Base-by-base conservation (phyloP, 768 basidiomycete genomes). In the Xerocomellus intermedius region DNA sequence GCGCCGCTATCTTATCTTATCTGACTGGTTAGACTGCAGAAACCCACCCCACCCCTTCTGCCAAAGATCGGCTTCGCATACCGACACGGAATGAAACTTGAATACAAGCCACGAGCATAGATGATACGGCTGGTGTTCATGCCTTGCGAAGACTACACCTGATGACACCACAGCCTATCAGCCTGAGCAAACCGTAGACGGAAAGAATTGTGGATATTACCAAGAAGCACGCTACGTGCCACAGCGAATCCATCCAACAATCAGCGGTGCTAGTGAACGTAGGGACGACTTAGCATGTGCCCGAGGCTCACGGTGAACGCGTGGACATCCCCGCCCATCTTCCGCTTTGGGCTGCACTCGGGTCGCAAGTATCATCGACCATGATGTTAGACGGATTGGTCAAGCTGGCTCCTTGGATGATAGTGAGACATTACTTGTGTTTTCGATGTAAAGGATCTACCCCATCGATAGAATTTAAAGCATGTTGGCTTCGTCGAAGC, bases 1-100 rank as follows among this genome's bases (percentile, higher is more conserved):
- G 35, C 17, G 35, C n/a, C 19, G 35, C n/a, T 41, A 62, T 57
- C 56, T 66, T 55, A 67, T 69, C 67, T 64, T 59, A 69, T 69
- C 66, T 46, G 26, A 13, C 12, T 19, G 2, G 43, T 48, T 8
- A 37, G 38, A 22, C 24, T 13, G n/a, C 38, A 49, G 37, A 26
- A 35, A 37, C 50, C n/a, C 6, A 33, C 30, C 50, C n/a, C 6
- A 33, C 30, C 8, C 22, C 14, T 9, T 33, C 32, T 30, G 28
- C 33, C 9, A 38, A 38, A n/a, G 7, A 14, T 42, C 28, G 16
- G 24, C 8, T 22, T 26, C 24, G 26, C 8, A 28, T 8, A 45
- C 24, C 32, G 35, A 30, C 6, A 14, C 14, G 17, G 22, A 21
- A 36, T 21, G 16, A 14, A 38, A 19, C 9, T 1, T 32, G 32